Evolutionary conservation across 2,329 filamentous ascomycete genomes (phyloP), one percentile per base, ranked within the genome.

Genomic region (Aspergillus felis): DNA sequence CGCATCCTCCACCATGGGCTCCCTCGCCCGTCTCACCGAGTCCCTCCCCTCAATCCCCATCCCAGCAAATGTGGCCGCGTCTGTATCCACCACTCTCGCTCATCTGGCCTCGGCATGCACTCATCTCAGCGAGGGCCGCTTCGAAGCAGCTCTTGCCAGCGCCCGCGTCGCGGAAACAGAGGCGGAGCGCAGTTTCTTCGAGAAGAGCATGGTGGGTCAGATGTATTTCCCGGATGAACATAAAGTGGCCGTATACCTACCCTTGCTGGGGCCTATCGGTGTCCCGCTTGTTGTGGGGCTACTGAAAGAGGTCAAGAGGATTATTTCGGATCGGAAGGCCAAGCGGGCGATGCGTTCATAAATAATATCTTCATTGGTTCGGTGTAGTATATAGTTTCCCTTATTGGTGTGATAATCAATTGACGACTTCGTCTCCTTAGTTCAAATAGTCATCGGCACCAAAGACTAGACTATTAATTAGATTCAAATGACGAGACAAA

Each of bases 151-250:
- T 0, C 78, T 99, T 42, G 84, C 87, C 61, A 87, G 93, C 71
- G 93, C 93, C 0, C 85, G 90, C 9, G 85, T 91, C 50, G 94
- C 94, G 5, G 92, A 97, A 74, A 84, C 85, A 2, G 91, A 95
- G 70, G 93, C 92, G 0, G 94, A 99, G 73, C 87, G 89, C 59
- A 93, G 93, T 0, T 99, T 99, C 75, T 99, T 99, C 66, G 94
- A 99, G 76, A 96, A 96, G 76, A 96, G 90, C 69, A 99, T 99
- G 94, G 94, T 99, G 12, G 94, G 92, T 0, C 94, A 97, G 77
- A 87, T 97, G 2, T 99, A 97, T 74, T 99, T 99, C 74, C 94
- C 94, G 0, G 94, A 99, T 69, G 94, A 99, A 77, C 94, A 99
- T 74, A 99, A 97, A 75, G 85, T 99, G 25, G 94, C 94, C 0